These are phyloP conservation scores for Passiflora organensis DNA, from an alignment of 345 rosid species.

Conservation along the genomic window DNA sequence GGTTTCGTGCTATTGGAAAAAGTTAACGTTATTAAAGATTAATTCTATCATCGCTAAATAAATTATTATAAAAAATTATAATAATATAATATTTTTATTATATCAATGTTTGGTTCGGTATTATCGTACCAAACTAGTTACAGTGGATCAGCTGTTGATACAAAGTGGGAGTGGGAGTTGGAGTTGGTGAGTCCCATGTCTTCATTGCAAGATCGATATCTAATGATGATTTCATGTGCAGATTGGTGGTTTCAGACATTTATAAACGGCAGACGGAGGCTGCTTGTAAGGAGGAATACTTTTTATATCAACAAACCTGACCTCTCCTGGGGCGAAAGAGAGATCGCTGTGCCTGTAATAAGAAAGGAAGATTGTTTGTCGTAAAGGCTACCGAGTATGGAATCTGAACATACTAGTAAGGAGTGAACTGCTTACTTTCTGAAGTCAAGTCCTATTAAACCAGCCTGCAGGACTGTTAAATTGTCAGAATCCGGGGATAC, in stretches of 20 bases:
- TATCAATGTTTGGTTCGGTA: too few relatives aligned
- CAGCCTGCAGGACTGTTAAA: constrained; percentile 76
- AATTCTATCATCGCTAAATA: too few relatives aligned
- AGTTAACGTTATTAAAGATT: too few relatives aligned
- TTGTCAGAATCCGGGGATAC: constrained; percentile 94
- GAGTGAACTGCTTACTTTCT: constrained; percentile 42
- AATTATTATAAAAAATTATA: too few relatives aligned
- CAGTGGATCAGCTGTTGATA: too few relatives aligned
- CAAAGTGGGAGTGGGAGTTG: too few relatives aligned
- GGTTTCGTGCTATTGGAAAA: too few relatives aligned
- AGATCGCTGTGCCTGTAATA: constrained; percentile 67
- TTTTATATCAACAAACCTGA: constrained; percentile 59
- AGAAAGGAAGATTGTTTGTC: neutral
- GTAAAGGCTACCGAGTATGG: neutral
- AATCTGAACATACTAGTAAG: neutral
- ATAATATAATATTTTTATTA: too few relatives aligned
- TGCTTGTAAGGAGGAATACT: constrained; percentile 80
- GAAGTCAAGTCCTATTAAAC: constrained; percentile 77
- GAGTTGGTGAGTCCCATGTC: too few relatives aligned
- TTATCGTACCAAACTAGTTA: too few relatives aligned
- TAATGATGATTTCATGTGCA: constrained; percentile 37
- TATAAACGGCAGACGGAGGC: constrained; percentile 79
- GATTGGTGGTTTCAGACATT: constrained; percentile 72
- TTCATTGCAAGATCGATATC: neutral
- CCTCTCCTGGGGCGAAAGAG: constrained; percentile 71